These are phyloP conservation scores for Ceratobasidium sp. DNA, from an alignment of 1,284 basidiomycete species.

Conservation along the genomic window DNA sequence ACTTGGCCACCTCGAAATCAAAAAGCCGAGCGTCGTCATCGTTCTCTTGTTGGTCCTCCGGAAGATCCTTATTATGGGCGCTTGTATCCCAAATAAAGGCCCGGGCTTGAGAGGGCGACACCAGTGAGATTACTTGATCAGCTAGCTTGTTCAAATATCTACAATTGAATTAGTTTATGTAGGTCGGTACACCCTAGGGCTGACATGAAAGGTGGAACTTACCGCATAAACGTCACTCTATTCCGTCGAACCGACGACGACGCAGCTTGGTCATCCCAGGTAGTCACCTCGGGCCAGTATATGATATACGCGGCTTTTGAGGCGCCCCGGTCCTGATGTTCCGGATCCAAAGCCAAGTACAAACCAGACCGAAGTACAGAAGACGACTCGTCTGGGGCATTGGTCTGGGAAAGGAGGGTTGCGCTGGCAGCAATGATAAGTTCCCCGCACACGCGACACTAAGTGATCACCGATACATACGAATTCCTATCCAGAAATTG, in stretches of 20 bases:
- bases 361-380: conserved; percentile 59
- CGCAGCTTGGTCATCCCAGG: conserved; percentile 43
- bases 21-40: conserved; percentile 37
- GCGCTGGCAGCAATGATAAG: conserved; percentile 3
- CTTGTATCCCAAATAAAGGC: conserved; percentile 38
- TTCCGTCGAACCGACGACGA: conserved; percentile 40
- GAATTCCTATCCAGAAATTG: conserved; percentile 51
- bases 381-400: conserved; percentile 44
- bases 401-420: conserved; percentile 46
- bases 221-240: conserved; percentile 44
- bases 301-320: conserved; percentile 39
- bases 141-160: conserved; percentile 43
- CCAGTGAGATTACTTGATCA: conserved; percentile 43
- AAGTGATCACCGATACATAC: too few relatives aligned
- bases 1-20: conserved; percentile 42
- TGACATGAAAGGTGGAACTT: background rate
- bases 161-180: background rate
- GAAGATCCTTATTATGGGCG: conserved; percentile 36
- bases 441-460: background rate
- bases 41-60: conserved; percentile 10
- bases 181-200: too few relatives aligned
- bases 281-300: conserved; percentile 45
- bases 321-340: background rate
- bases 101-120: conserved; percentile 41
- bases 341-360: conserved; percentile 50